Evolutionary conservation across 2,329 filamentous ascomycete genomes (phyloP).

Genomic region (Stagonosporopsis vannaccii): DNA sequence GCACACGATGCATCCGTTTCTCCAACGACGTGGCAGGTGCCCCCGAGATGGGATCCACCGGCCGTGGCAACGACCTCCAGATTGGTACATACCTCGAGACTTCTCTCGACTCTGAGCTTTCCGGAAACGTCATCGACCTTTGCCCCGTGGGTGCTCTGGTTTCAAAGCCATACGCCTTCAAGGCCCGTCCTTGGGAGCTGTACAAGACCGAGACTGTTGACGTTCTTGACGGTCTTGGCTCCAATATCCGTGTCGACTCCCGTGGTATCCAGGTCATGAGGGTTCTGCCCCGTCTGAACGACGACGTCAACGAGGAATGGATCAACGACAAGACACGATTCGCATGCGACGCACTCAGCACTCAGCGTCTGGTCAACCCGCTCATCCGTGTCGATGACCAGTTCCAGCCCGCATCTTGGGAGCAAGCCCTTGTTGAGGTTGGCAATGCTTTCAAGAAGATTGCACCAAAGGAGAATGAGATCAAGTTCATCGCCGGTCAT

Average conservation of each 20-base stretch:
- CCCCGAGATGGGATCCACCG: constrained; percentile 91
- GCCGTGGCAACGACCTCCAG: constrained; percentile 95
- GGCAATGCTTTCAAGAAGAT: constrained; percentile 79
- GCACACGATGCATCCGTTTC: constrained; percentile 96
- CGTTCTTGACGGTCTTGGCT: constrained; percentile 89
- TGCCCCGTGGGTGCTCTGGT: constrained; percentile 97
- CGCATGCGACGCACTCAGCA: constrained; percentile 95
- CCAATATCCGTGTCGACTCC: constrained; percentile 92
- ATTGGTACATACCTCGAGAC: constrained; percentile 98
- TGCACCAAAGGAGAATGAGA: constrained; percentile 87
- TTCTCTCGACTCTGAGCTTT: constrained; percentile 92
- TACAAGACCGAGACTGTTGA: constrained; percentile 97
- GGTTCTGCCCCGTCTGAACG: constrained; percentile 88
- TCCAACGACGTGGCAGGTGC: constrained; percentile 97
- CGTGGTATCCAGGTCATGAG: constrained; percentile 97
- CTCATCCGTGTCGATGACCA: constrained; percentile 87
- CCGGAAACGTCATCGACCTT: constrained; percentile 96
- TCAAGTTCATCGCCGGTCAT: constrained; percentile 93
- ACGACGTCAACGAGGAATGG: constrained; percentile 99
- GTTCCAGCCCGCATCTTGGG: constrained; percentile 93
- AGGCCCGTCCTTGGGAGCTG: constrained; percentile 94
- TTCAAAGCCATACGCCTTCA: constrained; percentile 97
- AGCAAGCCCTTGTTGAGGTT: constrained; percentile 91
- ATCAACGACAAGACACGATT: constrained; percentile 99
- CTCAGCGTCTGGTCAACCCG: constrained; percentile 91